Evolutionary conservation across 2,329 filamentous ascomycete species (phyloP).

Genomic region (Elsinoe australis): DNA sequence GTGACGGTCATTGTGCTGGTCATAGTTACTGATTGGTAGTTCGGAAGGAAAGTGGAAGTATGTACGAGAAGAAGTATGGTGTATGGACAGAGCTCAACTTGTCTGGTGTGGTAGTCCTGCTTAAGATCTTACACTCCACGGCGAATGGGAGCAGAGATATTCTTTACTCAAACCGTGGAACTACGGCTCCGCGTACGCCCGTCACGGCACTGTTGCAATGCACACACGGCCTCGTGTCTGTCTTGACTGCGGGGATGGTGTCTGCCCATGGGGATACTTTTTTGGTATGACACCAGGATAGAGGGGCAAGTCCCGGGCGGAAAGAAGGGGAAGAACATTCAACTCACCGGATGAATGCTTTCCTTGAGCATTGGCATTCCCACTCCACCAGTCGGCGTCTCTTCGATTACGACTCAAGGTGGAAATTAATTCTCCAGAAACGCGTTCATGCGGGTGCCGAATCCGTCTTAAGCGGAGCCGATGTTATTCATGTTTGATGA

Average conservation of each 20-base stretch:
- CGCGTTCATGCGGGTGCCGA: no score
- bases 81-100: neutral
- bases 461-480: no score
- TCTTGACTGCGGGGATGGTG: constrained; percentile 2
- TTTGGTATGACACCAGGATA: neutral
- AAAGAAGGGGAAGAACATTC: neutral
- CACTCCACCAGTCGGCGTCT: no score
- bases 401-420: no score
- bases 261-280: constrained; percentile 11
- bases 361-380: no score
- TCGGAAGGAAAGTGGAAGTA: neutral
- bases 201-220: neutral
- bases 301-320: neutral
- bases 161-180: neutral
- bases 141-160: constrained; percentile 9
- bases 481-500: no score
- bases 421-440: no score
- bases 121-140: neutral
- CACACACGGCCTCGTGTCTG: neutral
- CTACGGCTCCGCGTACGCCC: constrained; percentile 5
- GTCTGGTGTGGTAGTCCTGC: no score
- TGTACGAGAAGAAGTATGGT: neutral
- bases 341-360: no score
- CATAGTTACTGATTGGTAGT: constrained; percentile 3
- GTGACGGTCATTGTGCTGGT: constrained; percentile 11